phyloP scores from a whole-genome alignment of 352 stramenopile genomes.

The Pythium coloratum region DNA sequence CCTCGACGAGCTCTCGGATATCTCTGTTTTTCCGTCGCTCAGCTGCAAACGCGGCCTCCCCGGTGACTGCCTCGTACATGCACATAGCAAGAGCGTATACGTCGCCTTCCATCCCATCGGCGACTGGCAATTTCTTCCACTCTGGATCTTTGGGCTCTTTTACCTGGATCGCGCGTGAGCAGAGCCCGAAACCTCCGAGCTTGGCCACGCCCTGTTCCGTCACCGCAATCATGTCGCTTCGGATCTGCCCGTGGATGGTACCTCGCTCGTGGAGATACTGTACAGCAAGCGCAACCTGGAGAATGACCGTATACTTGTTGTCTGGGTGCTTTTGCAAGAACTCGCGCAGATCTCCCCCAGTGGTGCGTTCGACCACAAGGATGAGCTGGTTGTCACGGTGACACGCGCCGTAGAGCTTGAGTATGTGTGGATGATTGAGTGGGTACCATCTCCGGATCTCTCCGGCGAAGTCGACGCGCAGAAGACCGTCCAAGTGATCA shows the following conservation, averaged over 20 bases:
- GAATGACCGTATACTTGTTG: constrained; percentile 4
- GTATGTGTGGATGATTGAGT: constrained; percentile 15
- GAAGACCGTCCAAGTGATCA: background rate
- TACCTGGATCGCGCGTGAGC: background rate
- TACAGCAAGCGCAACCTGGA: constrained; percentile 8
- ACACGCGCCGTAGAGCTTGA: constrained; percentile 20
- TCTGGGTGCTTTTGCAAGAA: constrained; percentile 1
- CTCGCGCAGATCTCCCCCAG: constrained; percentile 3
- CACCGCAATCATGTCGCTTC: constrained; percentile 7
- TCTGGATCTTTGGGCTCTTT: background rate
- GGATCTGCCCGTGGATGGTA: background rate
- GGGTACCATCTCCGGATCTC: constrained; percentile 11
- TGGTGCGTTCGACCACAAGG: constrained; percentile 1
- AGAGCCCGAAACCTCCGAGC: background rate
- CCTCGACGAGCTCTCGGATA: background rate
- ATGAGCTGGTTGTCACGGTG: constrained; percentile 7
- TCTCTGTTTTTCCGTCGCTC: background rate
- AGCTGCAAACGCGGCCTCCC: background rate
- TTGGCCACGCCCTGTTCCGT: background rate
- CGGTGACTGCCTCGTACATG: constrained; percentile 15
- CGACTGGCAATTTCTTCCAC: background rate
- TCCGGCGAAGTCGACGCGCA: background rate
- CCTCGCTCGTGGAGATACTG: constrained; percentile 21
- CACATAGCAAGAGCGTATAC: constrained; percentile 19
- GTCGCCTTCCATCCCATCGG: constrained; percentile 1